Conservation (phyloP, 805 yeast species). For the Candida arabinofermentans region DNA sequence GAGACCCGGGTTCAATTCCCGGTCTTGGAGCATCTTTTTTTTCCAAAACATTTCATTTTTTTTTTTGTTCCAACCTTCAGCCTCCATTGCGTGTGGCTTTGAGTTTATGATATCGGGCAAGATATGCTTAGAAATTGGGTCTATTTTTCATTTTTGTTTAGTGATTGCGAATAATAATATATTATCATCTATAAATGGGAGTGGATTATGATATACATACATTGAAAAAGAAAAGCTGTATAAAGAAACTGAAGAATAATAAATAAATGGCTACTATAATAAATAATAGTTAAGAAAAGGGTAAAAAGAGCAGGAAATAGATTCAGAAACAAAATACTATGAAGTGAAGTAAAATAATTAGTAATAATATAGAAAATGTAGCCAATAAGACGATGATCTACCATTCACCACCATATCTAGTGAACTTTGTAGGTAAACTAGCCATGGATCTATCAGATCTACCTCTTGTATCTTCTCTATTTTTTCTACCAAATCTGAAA, state of each 20-base stretch:
- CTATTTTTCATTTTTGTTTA: too few species aligned
- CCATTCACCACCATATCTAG: conserved; percentile 32
- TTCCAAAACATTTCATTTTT: neutral
- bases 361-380: neutral
- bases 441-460: conserved; percentile 25
- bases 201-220: too few species aligned
- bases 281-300: too few species aligned
- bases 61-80: neutral
- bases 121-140: too few species aligned
- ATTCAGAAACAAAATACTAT: neutral
- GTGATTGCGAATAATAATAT: too few species aligned
- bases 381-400: conserved; percentile 3
- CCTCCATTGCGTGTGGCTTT: neutral
- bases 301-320: too few species aligned
- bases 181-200: too few species aligned
- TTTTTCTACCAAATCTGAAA: conserved; percentile 28
- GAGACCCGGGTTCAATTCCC: conserved; percentile 42
- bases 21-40: conserved; percentile 33
- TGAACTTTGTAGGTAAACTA: conserved; percentile 30
- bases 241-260: too few species aligned
- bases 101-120: too few species aligned
- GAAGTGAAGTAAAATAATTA: neutral
- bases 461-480: conserved; percentile 8
- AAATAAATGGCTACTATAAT: too few species aligned
- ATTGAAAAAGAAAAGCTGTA: too few species aligned